Percentiles rank a stretch among this genome's conserved stretches.
These are phyloP conservation scores for Puccinia hordei DNA, from an alignment of 1,284 basidiomycete species.

Conservation along the genomic window DNA sequence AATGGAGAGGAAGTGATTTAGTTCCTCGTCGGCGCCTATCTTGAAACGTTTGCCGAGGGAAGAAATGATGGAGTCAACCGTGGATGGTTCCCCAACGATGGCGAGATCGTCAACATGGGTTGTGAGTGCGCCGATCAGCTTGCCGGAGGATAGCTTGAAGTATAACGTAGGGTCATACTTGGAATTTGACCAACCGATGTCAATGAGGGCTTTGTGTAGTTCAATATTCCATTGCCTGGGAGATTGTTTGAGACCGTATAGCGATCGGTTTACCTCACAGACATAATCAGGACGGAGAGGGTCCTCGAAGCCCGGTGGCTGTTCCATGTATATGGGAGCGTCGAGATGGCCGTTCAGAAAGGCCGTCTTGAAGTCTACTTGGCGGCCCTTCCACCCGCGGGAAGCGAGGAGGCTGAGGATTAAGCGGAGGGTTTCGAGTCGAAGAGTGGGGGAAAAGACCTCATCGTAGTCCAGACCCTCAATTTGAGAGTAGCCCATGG, in stretches of 20 bases:
- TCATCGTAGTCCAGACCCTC: neutral
- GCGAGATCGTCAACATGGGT: neutral
- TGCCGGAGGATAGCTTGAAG: neutral
- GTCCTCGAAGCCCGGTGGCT: neutral
- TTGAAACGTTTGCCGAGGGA: too few species aligned
- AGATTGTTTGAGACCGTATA: constrained; percentile 15
- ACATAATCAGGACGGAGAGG: neutral
- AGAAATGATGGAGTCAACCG: too few species aligned
- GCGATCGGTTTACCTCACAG: neutral
- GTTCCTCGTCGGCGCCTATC: too few species aligned
- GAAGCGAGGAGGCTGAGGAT: neutral
- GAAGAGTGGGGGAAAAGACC: constrained; percentile 2
- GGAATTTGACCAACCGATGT: neutral
- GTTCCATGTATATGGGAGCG: neutral
- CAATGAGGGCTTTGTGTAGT: neutral
- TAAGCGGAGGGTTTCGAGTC: neutral
- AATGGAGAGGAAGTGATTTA: too few species aligned
- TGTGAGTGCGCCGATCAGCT: neutral
- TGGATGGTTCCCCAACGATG: neutral
- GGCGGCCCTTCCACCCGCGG: neutral
- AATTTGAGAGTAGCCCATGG: neutral
- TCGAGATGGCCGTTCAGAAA: constrained; percentile 14
- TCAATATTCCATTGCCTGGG: constrained; percentile 8
- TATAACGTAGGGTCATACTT: neutral
- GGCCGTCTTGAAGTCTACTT: constrained; percentile 5